Conservation (phyloP, 768 basidiomycete genomes). For the Holtermannia corniformis region DNA sequence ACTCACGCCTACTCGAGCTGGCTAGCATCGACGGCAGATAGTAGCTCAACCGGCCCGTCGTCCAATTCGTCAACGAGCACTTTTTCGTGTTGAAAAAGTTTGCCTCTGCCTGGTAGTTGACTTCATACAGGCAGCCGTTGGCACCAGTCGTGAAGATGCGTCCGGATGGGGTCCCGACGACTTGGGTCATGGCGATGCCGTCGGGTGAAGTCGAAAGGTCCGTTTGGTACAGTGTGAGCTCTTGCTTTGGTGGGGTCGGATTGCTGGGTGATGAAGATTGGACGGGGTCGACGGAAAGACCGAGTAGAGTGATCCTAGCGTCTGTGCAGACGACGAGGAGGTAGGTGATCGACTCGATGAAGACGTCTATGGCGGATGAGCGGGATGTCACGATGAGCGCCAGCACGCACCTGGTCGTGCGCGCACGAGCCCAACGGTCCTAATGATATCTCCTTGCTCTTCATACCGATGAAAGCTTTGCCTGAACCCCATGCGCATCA, state of each 20-base stretch:
- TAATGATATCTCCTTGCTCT: slow-evolving; percentile 82
- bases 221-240: slow-evolving; percentile 81
- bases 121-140: slow-evolving; percentile 82
- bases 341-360: slow-evolving; percentile 83
- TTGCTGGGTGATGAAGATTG: slow-evolving; percentile 43
- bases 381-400: neutral
- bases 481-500: slow-evolving; percentile 43
- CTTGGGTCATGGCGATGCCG: slow-evolving; percentile 68
- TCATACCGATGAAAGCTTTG: slow-evolving; percentile 85
- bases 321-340: slow-evolving; percentile 86
- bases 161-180: slow-evolving; percentile 67
- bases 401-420: slow-evolving; percentile 44
- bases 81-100: slow-evolving; percentile 72
- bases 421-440: slow-evolving; percentile 74
- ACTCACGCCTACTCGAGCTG: slow-evolving; percentile 57
- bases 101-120: slow-evolving; percentile 79
- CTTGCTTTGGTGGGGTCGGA: slow-evolving; percentile 49
- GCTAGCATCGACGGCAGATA: slow-evolving; percentile 66
- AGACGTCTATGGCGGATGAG: slow-evolving; percentile 47
- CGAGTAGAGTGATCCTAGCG: slow-evolving; percentile 70
- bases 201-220: slow-evolving; percentile 71
- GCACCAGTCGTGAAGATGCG: slow-evolving; percentile 79
- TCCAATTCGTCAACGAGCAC: slow-evolving; percentile 76
- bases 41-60: slow-evolving; percentile 66
- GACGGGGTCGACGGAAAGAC: slow-evolving; percentile 46